These are phyloP conservation scores for Populus euphratica DNA, from an alignment of 345 rosid genomes.

Conservation along the genomic window DNA sequence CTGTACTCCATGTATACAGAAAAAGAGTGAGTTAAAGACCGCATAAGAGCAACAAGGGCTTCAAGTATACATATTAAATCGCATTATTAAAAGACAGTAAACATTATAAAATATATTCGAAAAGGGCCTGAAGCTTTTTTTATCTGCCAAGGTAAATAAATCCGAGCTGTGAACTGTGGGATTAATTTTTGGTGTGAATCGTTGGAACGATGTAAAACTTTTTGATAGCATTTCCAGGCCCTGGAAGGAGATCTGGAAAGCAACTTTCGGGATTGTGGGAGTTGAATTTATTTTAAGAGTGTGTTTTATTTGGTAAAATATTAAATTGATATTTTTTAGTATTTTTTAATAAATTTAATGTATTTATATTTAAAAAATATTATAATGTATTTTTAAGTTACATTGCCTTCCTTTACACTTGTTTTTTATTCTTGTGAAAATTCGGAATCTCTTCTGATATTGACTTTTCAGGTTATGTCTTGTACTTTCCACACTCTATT, in stretches of 20 bases:
- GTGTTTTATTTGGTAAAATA: too few relatives aligned
- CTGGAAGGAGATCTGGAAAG: neutral
- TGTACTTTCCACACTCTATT: neutral
- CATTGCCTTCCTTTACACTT: neutral
- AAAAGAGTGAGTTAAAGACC: neutral
- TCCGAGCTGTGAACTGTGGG: neutral
- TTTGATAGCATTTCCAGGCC: slow-evolving; percentile 1
- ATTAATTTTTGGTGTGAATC: neutral
- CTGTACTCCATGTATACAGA: neutral
- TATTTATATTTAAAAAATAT: too few relatives aligned
- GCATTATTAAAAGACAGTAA: neutral
- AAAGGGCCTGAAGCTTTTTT: neutral
- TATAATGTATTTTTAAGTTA: too few relatives aligned
- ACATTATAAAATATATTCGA: neutral
- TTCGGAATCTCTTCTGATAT: neutral
- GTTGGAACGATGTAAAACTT: neutral
- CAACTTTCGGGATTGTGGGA: too few relatives aligned
- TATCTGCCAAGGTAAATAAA: neutral
- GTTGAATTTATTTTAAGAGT: too few relatives aligned
- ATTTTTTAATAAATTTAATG: too few relatives aligned
- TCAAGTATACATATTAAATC: too few relatives aligned
- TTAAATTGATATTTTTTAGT: too few relatives aligned
- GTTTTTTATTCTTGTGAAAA: neutral
- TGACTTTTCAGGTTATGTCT: slow-evolving; percentile 14
- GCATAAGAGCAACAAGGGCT: too few relatives aligned